phyloP scores from a whole-genome alignment of 2,329 filamentous ascomycete genomes.

The Chaetothyriales sp. region DNA sequence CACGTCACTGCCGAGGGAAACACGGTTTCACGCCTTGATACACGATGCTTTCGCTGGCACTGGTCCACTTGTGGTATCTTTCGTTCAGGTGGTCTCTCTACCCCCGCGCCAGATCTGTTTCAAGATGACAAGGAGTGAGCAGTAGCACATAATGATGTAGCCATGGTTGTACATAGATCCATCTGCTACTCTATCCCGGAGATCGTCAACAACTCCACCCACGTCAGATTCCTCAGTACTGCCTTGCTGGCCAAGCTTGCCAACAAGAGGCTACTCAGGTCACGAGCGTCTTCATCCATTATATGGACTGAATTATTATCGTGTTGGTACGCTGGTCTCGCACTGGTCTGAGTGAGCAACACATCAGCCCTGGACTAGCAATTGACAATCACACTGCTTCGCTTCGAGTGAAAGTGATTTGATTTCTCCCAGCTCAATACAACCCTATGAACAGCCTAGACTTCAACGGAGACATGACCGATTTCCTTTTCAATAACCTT shows the following conservation, averaged over 20 bases:
- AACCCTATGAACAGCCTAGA: too few relatives aligned
- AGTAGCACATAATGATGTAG: too few relatives aligned
- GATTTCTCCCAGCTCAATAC: constrained; percentile 27
- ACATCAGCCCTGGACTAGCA: constrained; percentile 24
- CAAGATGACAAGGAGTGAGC: neutral
- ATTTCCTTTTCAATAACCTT: too few relatives aligned
- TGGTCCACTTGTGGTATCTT: neutral
- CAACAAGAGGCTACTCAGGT: constrained; percentile 21
- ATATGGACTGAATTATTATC: constrained; percentile 23
- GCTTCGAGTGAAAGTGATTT: constrained; percentile 29
- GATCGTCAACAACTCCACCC: constrained; percentile 13
- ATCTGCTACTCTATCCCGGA: constrained; percentile 15
- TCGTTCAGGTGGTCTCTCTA: neutral
- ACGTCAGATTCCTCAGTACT: constrained; percentile 24
- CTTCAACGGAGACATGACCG: too few relatives aligned
- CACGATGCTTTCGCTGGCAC: neutral
- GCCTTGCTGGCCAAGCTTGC: constrained; percentile 29
- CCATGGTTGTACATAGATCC: too few relatives aligned
- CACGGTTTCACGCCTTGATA: neutral
- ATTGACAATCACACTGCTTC: constrained; percentile 30
- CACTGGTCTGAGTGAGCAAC: constrained; percentile 23
- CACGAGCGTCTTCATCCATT: constrained; percentile 23
- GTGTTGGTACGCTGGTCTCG: constrained; percentile 22
- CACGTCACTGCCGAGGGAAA: too few relatives aligned
- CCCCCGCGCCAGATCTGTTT: too few relatives aligned